These are phyloP conservation scores for Trichoderma cornu-damae DNA, from an alignment of 2,329 filamentous ascomycete genomes.

Conservation along the genomic window DNA sequence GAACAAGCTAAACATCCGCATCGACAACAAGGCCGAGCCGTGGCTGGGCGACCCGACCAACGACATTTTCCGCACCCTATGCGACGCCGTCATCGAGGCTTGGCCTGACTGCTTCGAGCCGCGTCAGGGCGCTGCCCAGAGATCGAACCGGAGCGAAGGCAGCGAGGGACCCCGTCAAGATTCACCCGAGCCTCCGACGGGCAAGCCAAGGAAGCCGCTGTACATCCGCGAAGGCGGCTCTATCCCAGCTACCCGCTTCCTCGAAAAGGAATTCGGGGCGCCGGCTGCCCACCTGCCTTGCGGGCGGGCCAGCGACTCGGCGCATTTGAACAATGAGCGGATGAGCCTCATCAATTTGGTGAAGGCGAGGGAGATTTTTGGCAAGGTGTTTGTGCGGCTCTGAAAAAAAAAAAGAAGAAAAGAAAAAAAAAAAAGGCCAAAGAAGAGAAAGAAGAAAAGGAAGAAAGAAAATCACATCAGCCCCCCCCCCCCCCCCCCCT, in stretches of 20 bases:
- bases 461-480: too few species aligned
- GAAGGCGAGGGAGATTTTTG: constrained; percentile 89
- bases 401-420: too few species aligned
- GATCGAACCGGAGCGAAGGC: background rate
- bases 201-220: constrained; percentile 58
- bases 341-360: constrained; percentile 79
- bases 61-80: constrained; percentile 83
- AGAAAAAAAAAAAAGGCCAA: too few species aligned
- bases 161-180: constrained; percentile 11
- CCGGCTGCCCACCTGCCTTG: constrained; percentile 90
- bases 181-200: constrained; percentile 21
- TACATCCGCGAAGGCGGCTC: constrained; percentile 95
- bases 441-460: too few species aligned
- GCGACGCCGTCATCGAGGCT: constrained; percentile 75
- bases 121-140: background rate
- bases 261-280: constrained; percentile 89
- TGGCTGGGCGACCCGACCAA: constrained; percentile 93
- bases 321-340: constrained; percentile 94
- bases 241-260: constrained; percentile 87
- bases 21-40: constrained; percentile 90
- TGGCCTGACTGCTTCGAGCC: constrained; percentile 60
- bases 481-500: too few species aligned
- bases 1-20: constrained; percentile 73
- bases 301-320: constrained; percentile 88
- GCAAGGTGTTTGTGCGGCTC: constrained; percentile 71